phyloP scores from a whole-genome alignment of 345 rosid genomes.

The Iberis pinnata region DNA sequence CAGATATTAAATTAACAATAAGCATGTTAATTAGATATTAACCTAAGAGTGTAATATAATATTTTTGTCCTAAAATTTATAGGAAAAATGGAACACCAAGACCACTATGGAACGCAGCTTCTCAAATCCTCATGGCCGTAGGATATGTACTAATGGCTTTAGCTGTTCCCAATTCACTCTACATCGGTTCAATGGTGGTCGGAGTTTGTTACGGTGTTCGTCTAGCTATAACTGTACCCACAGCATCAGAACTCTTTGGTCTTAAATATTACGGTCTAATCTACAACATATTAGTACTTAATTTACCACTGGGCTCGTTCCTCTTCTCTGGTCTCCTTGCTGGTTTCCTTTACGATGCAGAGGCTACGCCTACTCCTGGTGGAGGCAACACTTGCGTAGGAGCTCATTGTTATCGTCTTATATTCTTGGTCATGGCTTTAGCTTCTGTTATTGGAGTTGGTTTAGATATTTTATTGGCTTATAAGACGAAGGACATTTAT shows the following conservation, averaged over 20 bases:
- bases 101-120: conserved; percentile 23
- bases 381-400: conserved; percentile 90
- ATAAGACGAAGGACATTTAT: conserved; percentile 57
- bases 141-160: conserved; percentile 76
- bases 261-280: conserved; percentile 80
- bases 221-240: conserved; percentile 45
- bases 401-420: conserved; percentile 77
- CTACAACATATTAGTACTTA: conserved; percentile 46
- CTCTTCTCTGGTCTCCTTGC: conserved; percentile 92
- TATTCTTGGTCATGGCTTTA: conserved; percentile 64
- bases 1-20: too few relatives aligned
- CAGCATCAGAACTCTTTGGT: conserved; percentile 93
- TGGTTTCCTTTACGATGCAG: conserved; percentile 65
- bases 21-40: too few relatives aligned
- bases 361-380: conserved; percentile 64
- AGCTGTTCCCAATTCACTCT: conserved; percentile 70
- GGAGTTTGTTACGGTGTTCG: conserved; percentile 62
- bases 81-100: conserved; percentile 87
- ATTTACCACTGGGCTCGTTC: conserved; percentile 56
- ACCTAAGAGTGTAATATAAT: too few relatives aligned
- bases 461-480: conserved; percentile 53
- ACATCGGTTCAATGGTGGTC: conserved; percentile 73
- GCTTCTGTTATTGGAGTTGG: conserved; percentile 60
- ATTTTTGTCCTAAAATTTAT: neutral
- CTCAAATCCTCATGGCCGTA: conserved; percentile 78